Base-by-base conservation (phyloP, 1,139 yeast genomes). In the Keqinozyma sinolaborantium region DNA sequence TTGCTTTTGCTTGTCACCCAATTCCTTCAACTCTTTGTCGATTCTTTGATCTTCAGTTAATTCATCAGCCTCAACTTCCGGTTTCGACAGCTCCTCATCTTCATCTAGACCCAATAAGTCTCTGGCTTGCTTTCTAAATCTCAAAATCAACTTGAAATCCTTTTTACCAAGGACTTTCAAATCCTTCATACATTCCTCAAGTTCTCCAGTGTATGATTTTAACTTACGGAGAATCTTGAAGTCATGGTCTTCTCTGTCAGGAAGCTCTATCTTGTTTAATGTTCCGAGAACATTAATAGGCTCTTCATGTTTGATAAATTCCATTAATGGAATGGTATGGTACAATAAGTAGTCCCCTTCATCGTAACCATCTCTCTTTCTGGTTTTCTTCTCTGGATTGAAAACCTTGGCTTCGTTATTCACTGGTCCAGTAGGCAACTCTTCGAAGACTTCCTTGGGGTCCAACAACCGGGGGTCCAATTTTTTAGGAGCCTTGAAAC, bases 301-400 rank as follows among this genome's bases (percentile, higher is more conserved):
- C 40, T 84, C 95, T 26, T 83, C 92, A 35, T 78, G 73, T 44
- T 56, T 60, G 31, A 94, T 76, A 61, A 92, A 90, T 10, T 92
- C 97, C 57, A 87, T 58, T 4, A 88, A 69, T 14, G 87, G 74
- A 66, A 77, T 70, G 12, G 79, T 77, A 48, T 88, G 92, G 54
- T 78, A 85, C 46, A 82, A 77, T 19, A 81, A 66, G 51, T 84
- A 79, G 51, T 92, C 95, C 32, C 95, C 96, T 53, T 92, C 98
- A 40, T 86, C 97, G 63, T 92, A 92, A 73, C 99, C 99, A 46
- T 83, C 85, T 76, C 99, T 84, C 57, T 81, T 84, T 63, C 97
- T 81, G 39, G 74, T 77, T 58, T 86, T 87, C 60, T 83, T 79
- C 50, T 90, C 97, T 0, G 98, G 98, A 51, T 92, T 88, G 64